Conservation (phyloP, 306 rosid species). For the Carpinus viminea region DNA sequence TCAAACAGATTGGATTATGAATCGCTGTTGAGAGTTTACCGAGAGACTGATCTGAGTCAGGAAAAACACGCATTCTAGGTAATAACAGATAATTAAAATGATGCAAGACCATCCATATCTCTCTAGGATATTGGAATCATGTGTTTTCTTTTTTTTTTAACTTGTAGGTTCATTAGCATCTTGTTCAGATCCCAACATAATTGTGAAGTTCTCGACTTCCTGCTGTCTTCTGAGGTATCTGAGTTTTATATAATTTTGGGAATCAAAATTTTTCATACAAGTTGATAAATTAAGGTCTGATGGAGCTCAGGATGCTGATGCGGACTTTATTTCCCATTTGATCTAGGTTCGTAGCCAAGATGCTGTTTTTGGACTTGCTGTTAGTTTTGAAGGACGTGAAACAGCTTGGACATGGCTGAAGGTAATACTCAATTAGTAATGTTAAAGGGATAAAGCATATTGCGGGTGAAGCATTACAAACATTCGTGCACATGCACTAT, state of each 20-base stretch:
- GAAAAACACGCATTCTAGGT: slow-evolving; percentile 89
- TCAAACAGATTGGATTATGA: slow-evolving; percentile 65
- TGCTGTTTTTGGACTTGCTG: slow-evolving; percentile 66
- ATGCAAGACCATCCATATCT: neutral
- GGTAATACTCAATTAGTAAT: slow-evolving; percentile 46
- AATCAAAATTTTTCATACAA: slow-evolving; percentile 6
- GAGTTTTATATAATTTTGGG: slow-evolving; percentile 15
- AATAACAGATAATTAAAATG: slow-evolving; percentile 22
- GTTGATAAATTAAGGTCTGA: slow-evolving; percentile 13
- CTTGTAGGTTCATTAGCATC: slow-evolving; percentile 44
- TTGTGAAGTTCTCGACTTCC: slow-evolving; percentile 51
- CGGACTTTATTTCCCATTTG: slow-evolving; percentile 7
- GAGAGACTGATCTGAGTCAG: slow-evolving; percentile 83
- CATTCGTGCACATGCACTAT: neutral
- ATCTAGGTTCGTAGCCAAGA: slow-evolving; percentile 88
- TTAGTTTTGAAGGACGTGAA: slow-evolving; percentile 68
- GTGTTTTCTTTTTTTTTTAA: neutral
- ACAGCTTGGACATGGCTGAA: slow-evolving; percentile 87
- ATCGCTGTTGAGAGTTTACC: slow-evolving; percentile 71
- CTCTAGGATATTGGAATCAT: neutral
- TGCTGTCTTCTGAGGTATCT: slow-evolving; percentile 41
- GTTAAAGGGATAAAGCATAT: slow-evolving; percentile 7
- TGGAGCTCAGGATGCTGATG: slow-evolving; percentile 30
- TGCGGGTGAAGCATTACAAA: neutral
- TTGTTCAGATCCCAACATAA: slow-evolving; percentile 44